Conservation (phyloP, 371 early-diverging fungal genomes). For the Mycotypha africana region DNA sequence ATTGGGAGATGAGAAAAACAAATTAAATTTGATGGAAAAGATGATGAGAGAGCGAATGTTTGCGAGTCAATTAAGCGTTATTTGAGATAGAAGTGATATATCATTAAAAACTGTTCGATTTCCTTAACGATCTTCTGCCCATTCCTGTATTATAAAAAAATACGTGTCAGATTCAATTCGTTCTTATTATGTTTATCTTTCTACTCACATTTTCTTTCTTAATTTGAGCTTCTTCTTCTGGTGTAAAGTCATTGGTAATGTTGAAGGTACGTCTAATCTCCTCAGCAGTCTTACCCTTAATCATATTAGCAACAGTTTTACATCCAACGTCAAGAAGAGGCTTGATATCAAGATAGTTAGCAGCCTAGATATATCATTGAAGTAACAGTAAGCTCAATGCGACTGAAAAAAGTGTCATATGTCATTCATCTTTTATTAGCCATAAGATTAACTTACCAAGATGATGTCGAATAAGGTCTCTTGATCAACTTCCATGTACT, state of each 20-base stretch:
- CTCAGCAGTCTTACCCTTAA: slow-evolving; percentile 91
- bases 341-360: slow-evolving; percentile 97
- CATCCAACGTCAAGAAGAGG: slow-evolving; percentile 91
- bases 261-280: slow-evolving; percentile 94
- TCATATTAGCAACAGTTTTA: slow-evolving; percentile 98
- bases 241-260: slow-evolving; percentile 92
- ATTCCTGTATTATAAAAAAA: slow-evolving; percentile 40
- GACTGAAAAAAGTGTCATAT: too few species aligned
- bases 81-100: too few species aligned
- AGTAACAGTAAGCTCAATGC: too few species aligned
- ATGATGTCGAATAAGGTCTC: slow-evolving; percentile 76
- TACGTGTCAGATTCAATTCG: too few species aligned
- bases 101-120: too few species aligned
- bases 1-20: too few species aligned
- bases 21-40: too few species aligned
- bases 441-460: slow-evolving; percentile 36
- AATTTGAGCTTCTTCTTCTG: slow-evolving; percentile 93
- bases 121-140: slow-evolving; percentile 86
- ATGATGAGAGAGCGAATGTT: too few species aligned
- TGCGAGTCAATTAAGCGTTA: too few species aligned
- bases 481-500: slow-evolving; percentile 75
- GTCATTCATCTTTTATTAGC: too few species aligned
- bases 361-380: slow-evolving; percentile 54
- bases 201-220: slow-evolving; percentile 77
- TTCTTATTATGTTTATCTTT: too few species aligned